Base-by-base conservation (phyloP, 2,329 filamentous ascomycete species). In the Fusarium protoensiforme region DNA sequence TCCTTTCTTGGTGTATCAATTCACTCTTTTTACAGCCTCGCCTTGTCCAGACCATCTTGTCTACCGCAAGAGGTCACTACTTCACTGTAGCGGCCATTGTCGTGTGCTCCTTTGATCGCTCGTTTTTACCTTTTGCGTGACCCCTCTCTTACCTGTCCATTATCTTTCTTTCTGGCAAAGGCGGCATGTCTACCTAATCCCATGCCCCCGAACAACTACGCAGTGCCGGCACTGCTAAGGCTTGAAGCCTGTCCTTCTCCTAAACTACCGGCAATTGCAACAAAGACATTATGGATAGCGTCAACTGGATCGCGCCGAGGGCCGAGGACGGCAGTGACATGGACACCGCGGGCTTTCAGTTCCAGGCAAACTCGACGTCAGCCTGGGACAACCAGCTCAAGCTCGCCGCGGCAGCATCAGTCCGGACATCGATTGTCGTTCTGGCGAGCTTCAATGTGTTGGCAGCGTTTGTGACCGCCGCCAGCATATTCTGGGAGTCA, bases 351-450 rank as follows among this genome's bases (percentile, higher is more conserved):
- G 81, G 78, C 35, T 82, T 82, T 62, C 68, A 72, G 35, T 81
- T 80, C 65, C 76, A 77, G 67, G 69, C 77, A 74, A 89, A 87
- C 77, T 81, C 82, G 35, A 85, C 86, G 7, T 83, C 84, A 41
- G 80, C 84, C 41, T 79, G 88, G 69, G 84, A 87, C 74, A 87
- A 87, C 75, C 79, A 88, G 71, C 83, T 90, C 73, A 84, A 82
- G 66, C 87, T 89, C 71, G 84, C 85, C 33, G 84, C 86, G 18
- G 86, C 86, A 70, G 90, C 87, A 76, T 91, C 89, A 36, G 84
- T 91, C 75, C 85, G 90, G 73, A 90, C 87, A 20, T 91, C 89
- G 27, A 89, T 88, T 48, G 87, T 92, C 64, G 89, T 91, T 68
- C 84, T 92, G 63, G 87, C 90, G 38, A 81, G 84, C 64, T 91